A percentile compares a stretch with the other conserved stretches of the same genome.
Evolutionary conservation across 257 asterid genomes (phyloP).

Genomic region (Datura wrightii): DNA sequence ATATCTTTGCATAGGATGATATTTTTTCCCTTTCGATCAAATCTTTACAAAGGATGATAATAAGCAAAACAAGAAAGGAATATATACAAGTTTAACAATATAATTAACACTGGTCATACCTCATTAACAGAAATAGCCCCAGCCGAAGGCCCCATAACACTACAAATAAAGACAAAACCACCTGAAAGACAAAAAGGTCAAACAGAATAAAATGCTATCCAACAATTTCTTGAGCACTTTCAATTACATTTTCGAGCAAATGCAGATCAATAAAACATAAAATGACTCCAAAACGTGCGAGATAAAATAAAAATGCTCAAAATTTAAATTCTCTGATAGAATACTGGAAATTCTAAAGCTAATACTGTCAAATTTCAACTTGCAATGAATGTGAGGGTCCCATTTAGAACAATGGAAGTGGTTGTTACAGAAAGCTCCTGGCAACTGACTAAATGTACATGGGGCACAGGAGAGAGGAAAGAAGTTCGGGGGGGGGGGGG

Average conservation of each 20-base stretch:
- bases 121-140: constrained; percentile 78
- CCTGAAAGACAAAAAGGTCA: constrained; percentile 53
- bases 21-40: background rate
- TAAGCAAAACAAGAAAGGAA: background rate
- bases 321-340: background rate
- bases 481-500: too few species aligned
- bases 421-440: background rate
- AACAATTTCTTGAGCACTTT: constrained; percentile 11
- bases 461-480: background rate
- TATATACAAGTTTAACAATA: background rate
- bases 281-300: background rate
- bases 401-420: background rate
- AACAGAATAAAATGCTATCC: constrained; percentile 22
- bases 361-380: background rate
- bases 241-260: background rate
- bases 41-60: background rate
- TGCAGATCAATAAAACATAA: background rate
- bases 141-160: constrained; percentile 93
- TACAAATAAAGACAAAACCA: constrained; percentile 70
- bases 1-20: constrained; percentile 4
- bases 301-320: background rate
- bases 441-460: background rate
- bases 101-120: constrained; percentile 46
- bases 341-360: background rate
- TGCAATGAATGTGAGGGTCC: background rate